Evolutionary conservation across 169 alveolate species (phyloP).

Genomic region (Eimeria necatrix): DNA sequence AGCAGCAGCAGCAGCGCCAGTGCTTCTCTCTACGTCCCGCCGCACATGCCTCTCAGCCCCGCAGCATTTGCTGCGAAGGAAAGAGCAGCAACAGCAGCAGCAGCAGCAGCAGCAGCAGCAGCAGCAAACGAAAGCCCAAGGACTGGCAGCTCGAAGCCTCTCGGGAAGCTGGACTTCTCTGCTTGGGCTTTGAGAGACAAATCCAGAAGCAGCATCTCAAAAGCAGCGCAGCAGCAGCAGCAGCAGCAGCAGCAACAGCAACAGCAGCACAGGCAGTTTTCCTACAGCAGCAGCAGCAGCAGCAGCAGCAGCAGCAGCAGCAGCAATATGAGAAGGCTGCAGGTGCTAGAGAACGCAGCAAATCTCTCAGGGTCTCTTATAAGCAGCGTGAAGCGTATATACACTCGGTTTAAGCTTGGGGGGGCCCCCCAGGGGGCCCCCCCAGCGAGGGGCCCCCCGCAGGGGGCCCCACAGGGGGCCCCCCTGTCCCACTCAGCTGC

Average conservation of each 20-base stretch:
- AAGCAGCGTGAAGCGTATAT: background rate
- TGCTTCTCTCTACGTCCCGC: background rate
- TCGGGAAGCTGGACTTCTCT: background rate
- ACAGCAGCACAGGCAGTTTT: no score
- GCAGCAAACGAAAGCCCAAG: background rate
- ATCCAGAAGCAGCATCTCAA: background rate
- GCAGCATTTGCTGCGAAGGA: constrained; percentile 18
- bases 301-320: background rate
- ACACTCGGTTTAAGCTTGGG: background rate
- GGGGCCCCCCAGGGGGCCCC: no score
- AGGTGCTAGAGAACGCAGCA: background rate
- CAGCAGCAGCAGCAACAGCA: background rate
- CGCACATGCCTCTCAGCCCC: background rate
- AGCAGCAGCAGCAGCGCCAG: background rate
- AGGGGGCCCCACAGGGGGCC: background rate
- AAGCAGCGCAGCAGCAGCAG: background rate
- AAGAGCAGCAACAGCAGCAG: background rate
- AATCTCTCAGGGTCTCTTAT: background rate
- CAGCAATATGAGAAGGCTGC: background rate
- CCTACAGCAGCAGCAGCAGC: no score
- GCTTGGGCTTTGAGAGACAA: background rate
- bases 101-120: constrained; percentile 13
- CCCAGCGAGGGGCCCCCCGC: background rate
- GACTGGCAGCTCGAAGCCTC: background rate
- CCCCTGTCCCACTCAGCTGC: no score